Base-by-base conservation (phyloP, 2,329 filamentous ascomycete species). In the Penicillium sp. region DNA sequence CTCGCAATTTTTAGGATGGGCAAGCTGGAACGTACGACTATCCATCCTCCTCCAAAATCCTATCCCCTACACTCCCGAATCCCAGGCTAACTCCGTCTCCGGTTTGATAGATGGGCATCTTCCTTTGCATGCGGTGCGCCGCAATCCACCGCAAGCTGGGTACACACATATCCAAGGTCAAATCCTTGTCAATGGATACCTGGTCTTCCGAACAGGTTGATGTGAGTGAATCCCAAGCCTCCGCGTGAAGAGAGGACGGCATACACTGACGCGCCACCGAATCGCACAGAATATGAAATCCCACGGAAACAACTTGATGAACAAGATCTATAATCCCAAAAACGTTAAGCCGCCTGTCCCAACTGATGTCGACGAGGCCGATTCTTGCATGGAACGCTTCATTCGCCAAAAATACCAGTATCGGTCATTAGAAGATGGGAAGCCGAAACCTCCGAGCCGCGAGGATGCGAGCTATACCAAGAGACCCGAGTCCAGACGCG, bases 91-190 rank as follows among this genome's bases (percentile, higher is more conserved):
- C 54, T 23, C 14, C 18, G 45, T 47, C 49, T 36, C 45, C 21
- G 37, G 19, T n/a, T 24, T 28, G 24, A 55, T 53, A 97, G 90
- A 80, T 99, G 76, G 94, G 94, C 56, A 86, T 97, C 61, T 99
- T 99, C 73, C 81, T 99, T 47, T 99, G 94, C 78, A 95, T 99
- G 90, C 91, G 94, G 72, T 99, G 94, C 81, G 94, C 92, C 50
- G 85, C 92, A 51, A 84, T 97, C 69, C 94, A 99, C 79, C 90
- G 94, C 70, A 97, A 97, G 77, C 81, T 99, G 68, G 94, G 94
- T 58, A 97, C 94, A 36, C 94, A 99, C 75, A 91, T 99, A 60
- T 97, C 92, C 63, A 99, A 99, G 75, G 92, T 99, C 79, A 99
- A 99, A 77, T 97, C 92, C 33, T 77, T 99, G 77, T 97, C 90